A percentile compares a stretch with the other conserved stretches of the same genome.
phyloP scores from a whole-genome alignment of 441 rosid species.

The Gossypium schwendimanii region DNA sequence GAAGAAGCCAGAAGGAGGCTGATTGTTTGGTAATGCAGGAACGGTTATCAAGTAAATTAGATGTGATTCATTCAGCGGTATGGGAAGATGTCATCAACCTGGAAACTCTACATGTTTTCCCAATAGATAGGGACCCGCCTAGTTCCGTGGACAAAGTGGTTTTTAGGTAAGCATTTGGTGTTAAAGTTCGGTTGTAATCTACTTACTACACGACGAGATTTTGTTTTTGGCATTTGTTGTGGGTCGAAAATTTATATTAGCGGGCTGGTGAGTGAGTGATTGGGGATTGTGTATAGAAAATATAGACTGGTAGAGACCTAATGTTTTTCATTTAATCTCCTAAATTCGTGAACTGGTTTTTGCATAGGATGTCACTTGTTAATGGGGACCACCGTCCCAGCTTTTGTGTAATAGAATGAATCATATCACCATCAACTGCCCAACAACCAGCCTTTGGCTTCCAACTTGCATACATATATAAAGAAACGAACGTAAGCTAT shows the following conservation, averaged over 20 bases:
- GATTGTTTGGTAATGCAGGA: constrained; percentile 3
- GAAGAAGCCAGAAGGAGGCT: constrained; percentile 5
- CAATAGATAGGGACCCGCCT: constrained; percentile 14
- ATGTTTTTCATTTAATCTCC: background rate
- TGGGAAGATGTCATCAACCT: constrained; percentile 14
- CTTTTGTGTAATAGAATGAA: too few relatives aligned
- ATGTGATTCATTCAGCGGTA: constrained; percentile 23
- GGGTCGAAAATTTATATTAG: background rate
- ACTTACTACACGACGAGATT: constrained; percentile 27
- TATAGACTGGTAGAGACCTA: background rate
- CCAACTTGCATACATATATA: too few relatives aligned
- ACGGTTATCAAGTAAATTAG: constrained; percentile 15
- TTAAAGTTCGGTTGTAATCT: constrained; percentile 25
- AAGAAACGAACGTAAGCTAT: too few relatives aligned
- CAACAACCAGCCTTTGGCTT: too few relatives aligned
- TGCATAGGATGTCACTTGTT: background rate
- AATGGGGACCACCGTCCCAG: too few relatives aligned
- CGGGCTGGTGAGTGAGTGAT: constrained; percentile 3
- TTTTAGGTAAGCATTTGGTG: constrained; percentile 9
- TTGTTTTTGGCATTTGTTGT: constrained; percentile 1
- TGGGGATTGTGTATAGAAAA: constrained; percentile 35
- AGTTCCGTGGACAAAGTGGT: constrained; percentile 21
- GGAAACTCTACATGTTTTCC: constrained; percentile 11
- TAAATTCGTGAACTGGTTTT: background rate
- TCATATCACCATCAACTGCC: too few relatives aligned